These are phyloP conservation scores for Ustilago lituana DNA, from an alignment of 1,284 basidiomycete species.

Conservation along the genomic window DNA sequence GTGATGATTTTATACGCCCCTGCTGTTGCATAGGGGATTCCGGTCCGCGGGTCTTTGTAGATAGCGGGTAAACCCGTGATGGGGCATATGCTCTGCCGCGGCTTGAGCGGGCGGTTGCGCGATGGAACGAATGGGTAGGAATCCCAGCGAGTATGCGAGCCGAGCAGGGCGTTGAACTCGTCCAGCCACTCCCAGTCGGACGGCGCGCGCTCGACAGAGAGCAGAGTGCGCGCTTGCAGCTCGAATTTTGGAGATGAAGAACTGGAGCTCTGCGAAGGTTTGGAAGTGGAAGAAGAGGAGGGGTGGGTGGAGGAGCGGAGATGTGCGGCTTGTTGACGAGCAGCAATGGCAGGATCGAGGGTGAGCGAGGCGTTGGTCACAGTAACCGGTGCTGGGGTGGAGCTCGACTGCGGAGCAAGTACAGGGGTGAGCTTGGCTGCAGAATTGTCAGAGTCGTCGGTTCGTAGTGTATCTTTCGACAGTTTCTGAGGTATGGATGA, in stretches of 20 bases:
- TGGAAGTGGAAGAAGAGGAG: not conserved
- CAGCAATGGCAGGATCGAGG: slow-evolving; percentile 45
- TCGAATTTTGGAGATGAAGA: slow-evolving; percentile 1
- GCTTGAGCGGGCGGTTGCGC: slow-evolving; percentile 68
- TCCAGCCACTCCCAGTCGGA: slow-evolving; percentile 71
- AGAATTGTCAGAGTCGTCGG: too few species aligned
- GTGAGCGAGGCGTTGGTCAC: slow-evolving; percentile 10
- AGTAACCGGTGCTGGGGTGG: not conserved
- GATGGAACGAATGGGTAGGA: slow-evolving; percentile 67
- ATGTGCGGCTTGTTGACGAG: slow-evolving; percentile 16
- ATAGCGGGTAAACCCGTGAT: slow-evolving; percentile 70
- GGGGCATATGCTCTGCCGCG: slow-evolving; percentile 68
- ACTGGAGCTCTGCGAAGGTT: too few species aligned
- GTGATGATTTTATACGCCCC: slow-evolving; percentile 76
- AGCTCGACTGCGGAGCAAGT: not conserved
- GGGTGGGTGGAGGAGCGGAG: not conserved
- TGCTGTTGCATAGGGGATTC: slow-evolving; percentile 78
- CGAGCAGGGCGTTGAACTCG: slow-evolving; percentile 80
- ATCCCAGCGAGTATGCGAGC: slow-evolving; percentile 71
- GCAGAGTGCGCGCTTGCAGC: slow-evolving; percentile 48
- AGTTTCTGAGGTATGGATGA: too few species aligned
- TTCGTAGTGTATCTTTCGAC: too few species aligned
- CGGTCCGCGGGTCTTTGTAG: slow-evolving; percentile 80
- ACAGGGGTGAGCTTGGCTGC: too few species aligned
- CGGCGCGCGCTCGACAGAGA: slow-evolving; percentile 47